Base-by-base conservation (phyloP, 148 eudicot species). In the Agrostemma githago region DNA sequence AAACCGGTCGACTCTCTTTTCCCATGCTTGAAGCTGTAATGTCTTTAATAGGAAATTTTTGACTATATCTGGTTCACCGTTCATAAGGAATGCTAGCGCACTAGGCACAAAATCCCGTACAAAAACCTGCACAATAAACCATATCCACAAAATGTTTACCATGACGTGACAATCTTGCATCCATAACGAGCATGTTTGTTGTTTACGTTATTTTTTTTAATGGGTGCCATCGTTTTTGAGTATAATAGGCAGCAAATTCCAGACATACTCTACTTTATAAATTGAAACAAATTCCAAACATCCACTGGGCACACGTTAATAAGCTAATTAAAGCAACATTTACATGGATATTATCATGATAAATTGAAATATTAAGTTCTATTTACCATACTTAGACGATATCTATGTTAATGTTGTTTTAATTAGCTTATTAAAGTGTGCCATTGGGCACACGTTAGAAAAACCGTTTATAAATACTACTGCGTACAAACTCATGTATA, bases 91-190 rank as follows among this genome's bases (percentile, higher is more conserved):
- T 62, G 98, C 97, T 73, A 95, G 85, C 5, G 98, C 98, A 86
- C 98, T 95, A 15, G 98, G 98, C 20, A 95, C 97, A 77, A 95
- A 95, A 87, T 95, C 98, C 14, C 98, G 92, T 43, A 95, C 98
- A 72, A 95, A 95, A 42, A 95, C 98, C 98, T 95, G 77, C 72
- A 77, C 41, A 79, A 42, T 26, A 57, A 44, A 75, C 67, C 61
- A 79, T 16, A 39, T 7, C 39, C 38, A 43, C 48, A 17, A 51
- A 66, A 40, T 5, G 17, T 68, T 74, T 62, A 68, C 54, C 46
- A 71, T 39, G 4, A 40, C n/a, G 21, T 4, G n/a, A n/a, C n/a
- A n/a, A n/a, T 16, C 20, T 62, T 12, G 65, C 54, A 62, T 61
- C 7, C 34, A 20, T 44, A 21, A 37, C 2, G 6, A 9, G 60